Base-by-base conservation (phyloP, 208 protist species). In the Vickermania spadyakhi region DNA sequence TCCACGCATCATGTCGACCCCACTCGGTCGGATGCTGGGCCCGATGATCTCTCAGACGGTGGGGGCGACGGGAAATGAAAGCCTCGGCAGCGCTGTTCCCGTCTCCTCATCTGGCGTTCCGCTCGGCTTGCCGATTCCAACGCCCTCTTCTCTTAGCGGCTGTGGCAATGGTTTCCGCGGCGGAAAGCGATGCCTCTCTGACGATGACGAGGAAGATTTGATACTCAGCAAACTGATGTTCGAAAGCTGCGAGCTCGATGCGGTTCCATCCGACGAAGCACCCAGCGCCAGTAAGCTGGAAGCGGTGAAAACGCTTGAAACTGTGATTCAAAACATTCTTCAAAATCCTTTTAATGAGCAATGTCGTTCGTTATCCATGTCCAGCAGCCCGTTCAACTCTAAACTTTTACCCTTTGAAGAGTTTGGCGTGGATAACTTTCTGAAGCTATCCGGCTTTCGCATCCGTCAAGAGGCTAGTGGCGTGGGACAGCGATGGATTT, bases 401-500 rank as follows among this genome's bases (percentile, higher is more conserved):
- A 87, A 82, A 52, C 54, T 93, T 51, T 62, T 70, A 56, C 73
- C 79, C 13, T 52, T 93, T 1, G 79, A 88, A 68, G 26, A 66
- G 50, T 90, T 77, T 58, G 86, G 86, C 21, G 66, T 77, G 13
- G 21, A 66, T 21, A 72, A 81, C 5, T 41, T 90, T 28, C 68
- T 93, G 18, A 75, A 76, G 28, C 52, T 87, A 28, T 73, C 68
- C 26, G 86, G 86, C 30, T 93, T 93, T 62, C 60, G 58, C 29
- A 66, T 78, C 7, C 69, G 62, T 2, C 68, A 70, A n/a, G 72
- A 81, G 59, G 60, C 60, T 28, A 68, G 59, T 27, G 68, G 70
- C 29, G 66, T 11, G 23, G 69, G 73, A 29, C 65, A 84, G 58
- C 66, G 77, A 63, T 93, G 86, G 82, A 72, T 60, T 26, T 54